Evolutionary conservation across 2,329 filamentous ascomycete species (phyloP).

Genomic region (Paraphoma sp.): DNA sequence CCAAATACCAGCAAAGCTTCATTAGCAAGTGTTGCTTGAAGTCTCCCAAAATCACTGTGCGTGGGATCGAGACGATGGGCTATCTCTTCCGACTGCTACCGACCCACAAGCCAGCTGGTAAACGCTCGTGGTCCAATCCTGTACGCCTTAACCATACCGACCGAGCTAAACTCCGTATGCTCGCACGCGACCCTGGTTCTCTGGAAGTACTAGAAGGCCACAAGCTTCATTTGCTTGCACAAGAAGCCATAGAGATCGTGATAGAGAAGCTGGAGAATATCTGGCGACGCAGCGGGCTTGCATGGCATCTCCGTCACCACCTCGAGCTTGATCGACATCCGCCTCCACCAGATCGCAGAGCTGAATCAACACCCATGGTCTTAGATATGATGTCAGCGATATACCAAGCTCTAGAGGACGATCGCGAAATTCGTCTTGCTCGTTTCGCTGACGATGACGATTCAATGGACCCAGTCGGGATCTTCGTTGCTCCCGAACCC

Average conservation of each 20-base stretch:
- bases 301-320: neutral
- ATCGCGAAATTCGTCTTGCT: neutral
- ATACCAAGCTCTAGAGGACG: neutral
- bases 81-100: conserved; percentile 11
- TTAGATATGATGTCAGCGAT: neutral
- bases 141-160: neutral
- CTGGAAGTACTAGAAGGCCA: neutral
- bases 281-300: neutral
- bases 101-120: neutral
- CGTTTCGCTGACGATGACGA: neutral
- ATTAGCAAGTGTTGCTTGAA: conserved; percentile 23
- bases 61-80: conserved; percentile 16
- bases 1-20: conserved; percentile 11
- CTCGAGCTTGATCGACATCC: neutral
- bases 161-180: neutral
- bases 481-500: neutral
- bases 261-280: neutral
- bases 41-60: conserved; percentile 4
- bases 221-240: neutral
- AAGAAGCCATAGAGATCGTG: neutral
- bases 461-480: neutral
- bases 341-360: neutral
- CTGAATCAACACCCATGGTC: neutral
- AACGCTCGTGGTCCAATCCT: neutral
- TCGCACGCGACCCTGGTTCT: neutral